Conservation (phyloP, 805 yeast species). For the Kuraishia ogatae region DNA sequence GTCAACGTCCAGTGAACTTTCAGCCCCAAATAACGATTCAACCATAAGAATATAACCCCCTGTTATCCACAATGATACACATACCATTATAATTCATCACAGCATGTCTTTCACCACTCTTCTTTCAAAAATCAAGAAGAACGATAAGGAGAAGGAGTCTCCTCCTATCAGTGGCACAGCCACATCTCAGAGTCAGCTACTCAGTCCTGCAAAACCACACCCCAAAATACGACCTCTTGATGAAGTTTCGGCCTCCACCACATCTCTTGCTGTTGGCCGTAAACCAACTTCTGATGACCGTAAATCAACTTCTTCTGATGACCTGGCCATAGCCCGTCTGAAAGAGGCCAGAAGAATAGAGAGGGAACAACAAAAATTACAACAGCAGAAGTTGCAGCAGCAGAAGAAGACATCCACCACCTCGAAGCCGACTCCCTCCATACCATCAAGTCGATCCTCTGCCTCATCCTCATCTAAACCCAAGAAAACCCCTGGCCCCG, state of each 20-base stretch:
- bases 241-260: conserved; percentile 4
- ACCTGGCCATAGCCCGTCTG: conserved; percentile 1
- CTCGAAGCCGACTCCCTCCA: background rate
- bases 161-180: no score
- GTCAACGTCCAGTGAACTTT: background rate
- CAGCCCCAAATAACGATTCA: no score
- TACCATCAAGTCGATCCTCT: no score
- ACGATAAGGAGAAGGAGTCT: conserved; percentile 7
- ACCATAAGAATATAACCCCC: no score
- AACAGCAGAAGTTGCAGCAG: conserved; percentile 2
- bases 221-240: background rate
- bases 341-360: conserved; percentile 4
- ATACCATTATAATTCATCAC: no score
- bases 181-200: no score
- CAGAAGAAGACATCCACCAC: background rate
- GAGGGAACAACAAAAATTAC: conserved; percentile 7
- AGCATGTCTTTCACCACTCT: conserved; percentile 16
- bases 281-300: conserved; percentile 6
- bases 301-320: background rate
- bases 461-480: no score
- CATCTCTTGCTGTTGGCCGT: conserved; percentile 5
- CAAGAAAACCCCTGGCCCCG: no score
- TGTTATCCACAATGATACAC: no score
- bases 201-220: background rate
- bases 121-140: conserved; percentile 20